Conservation (phyloP, 192 early-diverging fungal genomes). For the Backusella tarrabulga region DNA sequence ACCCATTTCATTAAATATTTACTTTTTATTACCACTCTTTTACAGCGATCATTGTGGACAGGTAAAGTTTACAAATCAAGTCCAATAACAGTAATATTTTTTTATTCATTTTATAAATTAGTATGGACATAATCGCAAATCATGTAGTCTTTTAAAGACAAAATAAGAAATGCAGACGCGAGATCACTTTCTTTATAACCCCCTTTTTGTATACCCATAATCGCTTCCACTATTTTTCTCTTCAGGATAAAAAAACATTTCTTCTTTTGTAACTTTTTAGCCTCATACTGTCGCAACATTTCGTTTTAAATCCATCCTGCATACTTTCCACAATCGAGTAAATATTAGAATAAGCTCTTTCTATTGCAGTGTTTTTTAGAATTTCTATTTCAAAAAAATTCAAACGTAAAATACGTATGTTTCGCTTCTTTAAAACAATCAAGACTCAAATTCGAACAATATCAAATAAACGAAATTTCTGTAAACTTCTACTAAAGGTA, state of each 20-base stretch:
- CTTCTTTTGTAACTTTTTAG: not conserved
- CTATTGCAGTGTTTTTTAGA: not conserved
- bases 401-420: not conserved
- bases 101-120: not conserved
- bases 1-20: not conserved
- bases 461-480: not conserved
- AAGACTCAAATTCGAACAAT: not conserved
- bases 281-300: not conserved
- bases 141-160: slow-evolving; percentile 6
- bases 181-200: not conserved
- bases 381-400: not conserved
- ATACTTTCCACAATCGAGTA: not conserved
- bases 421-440: not conserved
- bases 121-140: slow-evolving; percentile 12
- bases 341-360: slow-evolving; percentile 12
- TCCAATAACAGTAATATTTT: not conserved
- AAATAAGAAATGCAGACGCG: not conserved
- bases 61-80: not conserved
- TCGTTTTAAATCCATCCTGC: not conserved
- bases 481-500: not conserved
- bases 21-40: not conserved
- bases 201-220: not conserved
- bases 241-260: not conserved
- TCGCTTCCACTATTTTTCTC: not conserved
- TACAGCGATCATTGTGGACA: slow-evolving; percentile 14